Evolutionary conservation across 2,329 filamentous ascomycete species (phyloP).

Genomic region (Zymoseptoria ardabiliae): DNA sequence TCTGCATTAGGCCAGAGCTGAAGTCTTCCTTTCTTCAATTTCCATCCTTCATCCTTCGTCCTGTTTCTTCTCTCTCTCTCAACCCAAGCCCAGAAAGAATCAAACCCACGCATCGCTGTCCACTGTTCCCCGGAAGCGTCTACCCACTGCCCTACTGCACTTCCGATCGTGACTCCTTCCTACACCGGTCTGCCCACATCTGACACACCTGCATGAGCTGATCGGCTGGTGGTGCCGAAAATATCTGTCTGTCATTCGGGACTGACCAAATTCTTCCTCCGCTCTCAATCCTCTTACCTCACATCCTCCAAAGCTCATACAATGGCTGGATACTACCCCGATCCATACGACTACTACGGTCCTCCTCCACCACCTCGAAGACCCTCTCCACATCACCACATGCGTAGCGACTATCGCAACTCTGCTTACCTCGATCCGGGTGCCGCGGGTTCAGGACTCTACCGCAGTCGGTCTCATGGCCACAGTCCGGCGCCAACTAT

Average conservation of each 20-base stretch:
- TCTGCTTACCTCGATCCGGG: conserved; percentile 21
- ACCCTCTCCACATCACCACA: conserved; percentile 15
- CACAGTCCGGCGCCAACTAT: conserved; percentile 38
- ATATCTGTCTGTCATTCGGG: not conserved
- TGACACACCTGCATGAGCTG: not conserved
- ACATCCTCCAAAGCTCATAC: not conserved
- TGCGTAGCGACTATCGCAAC: conserved; percentile 13
- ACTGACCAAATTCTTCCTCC: not conserved
- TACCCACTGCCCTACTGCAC: not conserved
- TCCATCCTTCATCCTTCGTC: not conserved
- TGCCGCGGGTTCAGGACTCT: conserved; percentile 25
- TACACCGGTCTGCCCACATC: not conserved
- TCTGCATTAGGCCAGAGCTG: not conserved
- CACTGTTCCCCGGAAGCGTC: not conserved
- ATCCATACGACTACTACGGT: conserved; percentile 18
- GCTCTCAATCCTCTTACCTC: not conserved
- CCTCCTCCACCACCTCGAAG: conserved; percentile 6
- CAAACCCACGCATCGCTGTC: not conserved
- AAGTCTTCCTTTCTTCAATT: not conserved
- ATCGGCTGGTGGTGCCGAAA: not conserved
- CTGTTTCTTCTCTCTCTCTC: not conserved
- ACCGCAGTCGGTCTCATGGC: conserved; percentile 40
- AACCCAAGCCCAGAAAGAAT: not conserved
- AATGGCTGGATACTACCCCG: conserved; percentile 19
- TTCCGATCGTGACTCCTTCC: not conserved